Base-by-base conservation (phyloP, 2,329 filamentous ascomycete species). In the Parafenestella ontariensis region DNA sequence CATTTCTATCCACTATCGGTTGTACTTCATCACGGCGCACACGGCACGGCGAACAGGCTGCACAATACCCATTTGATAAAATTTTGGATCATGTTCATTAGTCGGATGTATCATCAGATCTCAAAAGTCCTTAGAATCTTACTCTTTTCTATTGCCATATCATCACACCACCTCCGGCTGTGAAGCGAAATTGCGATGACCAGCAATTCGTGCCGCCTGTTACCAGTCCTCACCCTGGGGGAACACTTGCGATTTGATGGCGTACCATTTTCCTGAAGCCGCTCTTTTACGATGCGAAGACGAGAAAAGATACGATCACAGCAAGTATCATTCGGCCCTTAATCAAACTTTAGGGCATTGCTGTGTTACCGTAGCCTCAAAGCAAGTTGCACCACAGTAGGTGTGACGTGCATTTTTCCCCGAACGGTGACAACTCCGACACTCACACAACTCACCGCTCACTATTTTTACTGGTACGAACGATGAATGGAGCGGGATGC, bases 1-100 rank as follows among this genome's bases (percentile, higher is more conserved):
- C 45, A 41, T 45, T 49, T 55, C 43, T 24, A 58, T 62, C 51
- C 50, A 44, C 29, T 54, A 53, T 46, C 49, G 47, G 52, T 63
- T 60, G 42, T 52, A 51, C 52, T 57, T 58, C 52, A 65, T 59
- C 66, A 71, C 67, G 73, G 73, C 72, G 70, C 62, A 70, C 51
- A 68, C 56, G 58, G 63, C 43, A 59, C 54, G 55, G 56, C 56
- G 51, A 52, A 61, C 59, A 55, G n/a, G 55, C 58, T 67, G 64
- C 66, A 67, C 52, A 68, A 74, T 74, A 75, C 71, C 72, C 72
- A 61, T 61, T 54, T 65, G 62, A 58, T 61, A 57, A 56, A 33
- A 37, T 59, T 63, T 66, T 48, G 34, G 51, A 50, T 37, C 60
- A 49, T 54, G 54, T 59, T 54, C 50, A 59, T 50, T 66, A 69